Base-by-base conservation (phyloP, 2,329 filamentous ascomycete species). In the Xylaria sp. region DNA sequence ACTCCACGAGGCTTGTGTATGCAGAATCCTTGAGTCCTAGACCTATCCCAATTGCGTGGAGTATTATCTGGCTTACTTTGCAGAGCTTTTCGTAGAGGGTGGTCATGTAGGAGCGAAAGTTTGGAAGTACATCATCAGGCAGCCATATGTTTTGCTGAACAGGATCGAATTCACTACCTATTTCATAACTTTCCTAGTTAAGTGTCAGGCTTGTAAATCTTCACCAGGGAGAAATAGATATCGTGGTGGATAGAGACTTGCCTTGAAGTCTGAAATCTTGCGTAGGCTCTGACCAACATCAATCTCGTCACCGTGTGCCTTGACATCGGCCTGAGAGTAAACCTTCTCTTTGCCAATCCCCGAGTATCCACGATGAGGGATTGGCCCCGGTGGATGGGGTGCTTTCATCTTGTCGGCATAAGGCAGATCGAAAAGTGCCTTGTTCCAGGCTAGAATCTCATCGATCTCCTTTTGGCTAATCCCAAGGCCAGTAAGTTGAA, bases 91-190 rank as follows among this genome's bases (percentile, higher is more conserved):
- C 9, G 69, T 81, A 82, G 61, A 81, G 78, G 4, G 61, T 30
- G 12, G 72, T 76, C 75, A 79, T 79, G 61, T 81, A 80, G 0
- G 19, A 61, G 14, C 79, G 78, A 69, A 85, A 86, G 3, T 79
- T 80, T 0, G 83, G 82, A 1, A 85, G 77, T 0, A 79, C 77
- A 4, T 79, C 74, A 4, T 85, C 81, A 0, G 82, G 82, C 0
- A 84, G 75, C 84, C 84, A 85, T 42, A 83, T 81, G 68, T 86
- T 85, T 30, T 80, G 78, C 64, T 82, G 80, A 1, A 81, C 76
- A 3, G 75, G 72, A 65, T 85, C 82, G 7, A 79, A 63, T 45
- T 82, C 78, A 58, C 80, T 81, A 9, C 84, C 84, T 17, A 85
- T 80, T 57, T 85, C 84, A 63, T 83, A 83, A 36, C 80, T 82